Conservation (phyloP, 805 yeast species). For the Nakazawaea siamensis region DNA sequence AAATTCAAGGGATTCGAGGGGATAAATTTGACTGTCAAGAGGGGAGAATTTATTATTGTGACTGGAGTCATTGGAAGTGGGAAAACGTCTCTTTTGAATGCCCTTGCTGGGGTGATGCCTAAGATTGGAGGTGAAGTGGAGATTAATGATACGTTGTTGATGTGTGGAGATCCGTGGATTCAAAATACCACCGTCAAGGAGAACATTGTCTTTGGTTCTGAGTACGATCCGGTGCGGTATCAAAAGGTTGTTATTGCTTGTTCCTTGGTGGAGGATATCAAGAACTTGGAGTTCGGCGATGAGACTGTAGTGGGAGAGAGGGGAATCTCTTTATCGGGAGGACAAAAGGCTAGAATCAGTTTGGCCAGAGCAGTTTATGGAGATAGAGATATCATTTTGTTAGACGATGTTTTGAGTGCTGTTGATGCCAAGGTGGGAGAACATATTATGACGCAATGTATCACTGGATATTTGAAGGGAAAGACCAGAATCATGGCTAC, state of each 20-base stretch:
- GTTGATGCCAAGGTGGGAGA: constrained; percentile 96
- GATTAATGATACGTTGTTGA: constrained; percentile 38
- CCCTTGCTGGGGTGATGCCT: constrained; percentile 57
- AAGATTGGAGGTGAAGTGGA: constrained; percentile 36
- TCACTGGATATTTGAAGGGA: constrained; percentile 39
- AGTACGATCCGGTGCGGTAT: constrained; percentile 73
- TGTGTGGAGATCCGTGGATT: constrained; percentile 78
- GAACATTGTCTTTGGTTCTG: constrained; percentile 83
- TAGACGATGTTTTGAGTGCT: constrained; percentile 92
- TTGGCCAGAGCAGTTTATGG: constrained; percentile 94
- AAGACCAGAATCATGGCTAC: constrained; percentile 53
- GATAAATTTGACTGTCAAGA: constrained; percentile 42
- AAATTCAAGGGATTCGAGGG: constrained; percentile 38
- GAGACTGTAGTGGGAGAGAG: constrained; percentile 92
- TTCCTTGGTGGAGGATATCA: constrained; percentile 73
- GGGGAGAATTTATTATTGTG: constrained; percentile 65
- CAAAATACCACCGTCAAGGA: constrained; percentile 90
- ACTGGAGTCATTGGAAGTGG: constrained; percentile 80
- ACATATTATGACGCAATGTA: constrained; percentile 58
- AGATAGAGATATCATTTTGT: constrained; percentile 80
- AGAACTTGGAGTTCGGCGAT: constrained; percentile 80
- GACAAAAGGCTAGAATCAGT: constrained; percentile 93
- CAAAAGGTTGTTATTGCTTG: constrained; percentile 78
- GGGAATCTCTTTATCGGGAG: constrained; percentile 94
- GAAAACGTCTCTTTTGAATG: constrained; percentile 55